Percentiles rank a stretch among this genome's conserved stretches.
These are phyloP conservation scores for Erysimum cheiri DNA, from an alignment of 441 rosid genomes.

Conservation along the genomic window DNA sequence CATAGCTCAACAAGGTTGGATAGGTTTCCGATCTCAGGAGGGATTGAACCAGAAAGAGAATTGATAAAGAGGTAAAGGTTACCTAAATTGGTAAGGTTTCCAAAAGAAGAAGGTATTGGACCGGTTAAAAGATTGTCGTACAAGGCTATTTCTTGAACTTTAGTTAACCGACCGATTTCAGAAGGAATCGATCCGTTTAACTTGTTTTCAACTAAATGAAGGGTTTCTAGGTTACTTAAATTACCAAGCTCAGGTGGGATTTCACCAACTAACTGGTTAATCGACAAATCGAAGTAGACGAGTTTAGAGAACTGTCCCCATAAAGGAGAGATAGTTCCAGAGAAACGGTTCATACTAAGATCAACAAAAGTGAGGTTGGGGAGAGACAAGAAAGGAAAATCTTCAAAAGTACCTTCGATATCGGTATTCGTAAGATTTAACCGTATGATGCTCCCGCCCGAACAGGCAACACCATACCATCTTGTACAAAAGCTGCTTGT, in stretches of 20 bases:
- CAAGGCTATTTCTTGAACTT: conserved; percentile 56
- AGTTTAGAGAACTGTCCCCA: conserved; percentile 46
- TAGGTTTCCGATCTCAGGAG: conserved; percentile 44
- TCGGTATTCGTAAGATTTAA: conserved; percentile 45
- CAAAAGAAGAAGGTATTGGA: conserved; percentile 50
- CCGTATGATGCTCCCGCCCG: conserved; percentile 33
- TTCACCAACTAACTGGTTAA: conserved; percentile 48
- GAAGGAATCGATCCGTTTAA: conserved; percentile 50
- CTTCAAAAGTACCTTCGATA: conserved; percentile 50
- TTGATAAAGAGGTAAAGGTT: conserved; percentile 45
- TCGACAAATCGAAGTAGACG: conserved; percentile 41
- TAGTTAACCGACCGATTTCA: conserved; percentile 64
- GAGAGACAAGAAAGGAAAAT: conserved; percentile 45
- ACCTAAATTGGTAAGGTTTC: conserved; percentile 39
- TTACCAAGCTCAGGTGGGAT: conserved; percentile 51
- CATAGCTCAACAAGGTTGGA: conserved; percentile 38
- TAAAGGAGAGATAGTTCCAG: conserved; percentile 43
- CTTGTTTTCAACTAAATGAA: conserved; percentile 50
- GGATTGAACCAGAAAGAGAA: conserved; percentile 44
- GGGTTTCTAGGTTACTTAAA: conserved; percentile 42
- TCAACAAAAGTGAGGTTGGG: conserved; percentile 45
- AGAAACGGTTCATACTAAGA: conserved; percentile 41
- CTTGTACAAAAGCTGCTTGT: conserved; percentile 40
- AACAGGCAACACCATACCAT: conserved; percentile 50
- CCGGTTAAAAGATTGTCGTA: conserved; percentile 46